Evolutionary conservation across 345 rosid genomes (phyloP).

Genomic region (Turritis glabra): DNA sequence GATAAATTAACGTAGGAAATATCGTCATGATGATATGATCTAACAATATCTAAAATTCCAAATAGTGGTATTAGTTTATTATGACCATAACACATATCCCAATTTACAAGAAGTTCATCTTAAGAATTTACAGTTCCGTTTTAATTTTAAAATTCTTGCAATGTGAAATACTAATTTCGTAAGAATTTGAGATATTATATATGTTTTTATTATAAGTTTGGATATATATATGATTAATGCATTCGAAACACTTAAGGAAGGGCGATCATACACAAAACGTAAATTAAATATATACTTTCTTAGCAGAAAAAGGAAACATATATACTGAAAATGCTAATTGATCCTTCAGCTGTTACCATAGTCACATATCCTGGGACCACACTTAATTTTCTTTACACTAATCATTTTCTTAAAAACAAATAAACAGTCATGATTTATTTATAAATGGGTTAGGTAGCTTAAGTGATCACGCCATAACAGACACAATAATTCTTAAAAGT

Average conservation of each 20-base stretch:
- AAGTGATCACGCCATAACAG: conserved; percentile 36
- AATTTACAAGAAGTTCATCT: neutral
- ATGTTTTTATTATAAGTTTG: neutral
- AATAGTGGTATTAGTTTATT: neutral
- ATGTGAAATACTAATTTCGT: neutral
- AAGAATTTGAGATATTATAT: neutral
- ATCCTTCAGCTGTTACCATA: conserved; percentile 1
- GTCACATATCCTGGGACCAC: conserved; percentile 19
- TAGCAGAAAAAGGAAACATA: too few species aligned
- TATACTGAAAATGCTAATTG: neutral
- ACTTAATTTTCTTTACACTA: conserved; percentile 10
- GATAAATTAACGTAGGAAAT: conserved; percentile 16
- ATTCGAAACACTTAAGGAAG: neutral
- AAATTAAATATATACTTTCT: neutral
- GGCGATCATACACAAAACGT: neutral
- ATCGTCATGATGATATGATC: conserved; percentile 9
- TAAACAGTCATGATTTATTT: conserved; percentile 9
- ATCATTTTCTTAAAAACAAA: neutral
- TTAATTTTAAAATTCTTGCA: neutral
- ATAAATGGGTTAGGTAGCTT: conserved; percentile 38
- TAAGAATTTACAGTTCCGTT: neutral
- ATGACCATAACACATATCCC: neutral
- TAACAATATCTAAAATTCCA: neutral
- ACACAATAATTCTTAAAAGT: conserved; percentile 31
- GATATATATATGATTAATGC: neutral